Evolutionary conservation across 169 alveolate species (phyloP), one percentile per base, ranked within the genome.

Genomic region (Amoebophrya sp.): DNA sequence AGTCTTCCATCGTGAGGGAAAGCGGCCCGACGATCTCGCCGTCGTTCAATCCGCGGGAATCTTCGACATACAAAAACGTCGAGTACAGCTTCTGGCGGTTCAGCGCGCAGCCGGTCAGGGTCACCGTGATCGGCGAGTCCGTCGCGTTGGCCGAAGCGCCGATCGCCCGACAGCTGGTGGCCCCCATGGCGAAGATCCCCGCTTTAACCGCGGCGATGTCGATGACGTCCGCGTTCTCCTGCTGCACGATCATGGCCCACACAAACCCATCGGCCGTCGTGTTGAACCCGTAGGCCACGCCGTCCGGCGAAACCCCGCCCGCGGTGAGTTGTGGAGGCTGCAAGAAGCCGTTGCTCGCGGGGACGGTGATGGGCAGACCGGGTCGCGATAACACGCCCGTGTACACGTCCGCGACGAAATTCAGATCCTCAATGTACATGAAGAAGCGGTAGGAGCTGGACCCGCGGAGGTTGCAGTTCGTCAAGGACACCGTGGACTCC

Each of bases 171-270:
- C 92, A 90, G 35, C 54, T 40, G 47, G 89, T 66, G 38, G 55
- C 92, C 18, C 92, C 92, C 41, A 53, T 3, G 0, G 92, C 88
- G 35, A 29, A 90, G 89, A 40, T 90, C n/a, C 92, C 92, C 23
- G 92, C 92, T 40, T 90, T 90, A 47, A 90, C 89, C 39, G 92
- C 89, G 0, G 77, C 89, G 53, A 32, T 32, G 35, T 32, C 54
- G 40, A 90, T 40, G 40, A 23, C 39, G 25, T n/a, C 40, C 40
- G 89, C 40, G 89, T 77, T 77, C 3, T 2, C 10, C 23, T 2
- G 40, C 89, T 23, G 7, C 39, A 77, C 89, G 39, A 77, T 35
- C 89, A 77, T 77, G 40, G 89, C 39, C 89, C 89, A 77, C 40
- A 32, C 89, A 39, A 0, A 32, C n/a, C 89, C 89, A n/a, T 32